Evolutionary conservation across 257 asterid species (phyloP), one percentile per base, ranked within the genome.

Genomic region (Plantago elongata): DNA sequence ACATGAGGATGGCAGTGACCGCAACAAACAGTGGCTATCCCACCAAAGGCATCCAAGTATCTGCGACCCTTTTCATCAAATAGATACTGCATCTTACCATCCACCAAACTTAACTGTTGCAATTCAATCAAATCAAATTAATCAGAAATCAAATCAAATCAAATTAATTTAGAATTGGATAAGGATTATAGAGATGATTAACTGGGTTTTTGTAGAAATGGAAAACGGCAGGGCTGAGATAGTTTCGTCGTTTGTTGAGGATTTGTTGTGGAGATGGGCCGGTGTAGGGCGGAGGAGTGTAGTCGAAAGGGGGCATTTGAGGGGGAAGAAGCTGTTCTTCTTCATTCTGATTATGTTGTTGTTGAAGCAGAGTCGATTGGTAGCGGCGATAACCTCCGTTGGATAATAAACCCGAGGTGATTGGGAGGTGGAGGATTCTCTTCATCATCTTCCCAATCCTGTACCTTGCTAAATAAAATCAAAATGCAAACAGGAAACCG

Each of bases 1-100:
- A 92, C 97, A 0, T 83, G 83, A 13, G 99, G 97, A 60, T 92
- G 99, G 73, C 96, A 89, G 70, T 92, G 99, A 13, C 99, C 97
- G 64, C 90, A 82, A 29, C 84, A 76, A 17, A 92, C 99, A 9
- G 95, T 84, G 46, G 99, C 99, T 14, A 92, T 89, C 22, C 99
- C 99, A 1, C 93, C 99, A 49, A 83, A 92, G 7, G 86, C 97
- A 72, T 92, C 99, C 75, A 92, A 58, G 72, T 89, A 92, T 45
- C 97, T 65, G 70, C 91, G 74, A 17, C 97, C 97, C 65, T 72
- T 77, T 0, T 82, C 95, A 65, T 92, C 97, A 59, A 80, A 92
- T 65, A 92, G 49, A 61, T 89, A 92, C 70, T 92, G 99, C 97
- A 86, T 89, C 81, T 89, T 89, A 58, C 99, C 97, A 38, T 92